Evolutionary conservation across 805 yeast species (phyloP).

Genomic region (Lipomyces mesembrius): DNA sequence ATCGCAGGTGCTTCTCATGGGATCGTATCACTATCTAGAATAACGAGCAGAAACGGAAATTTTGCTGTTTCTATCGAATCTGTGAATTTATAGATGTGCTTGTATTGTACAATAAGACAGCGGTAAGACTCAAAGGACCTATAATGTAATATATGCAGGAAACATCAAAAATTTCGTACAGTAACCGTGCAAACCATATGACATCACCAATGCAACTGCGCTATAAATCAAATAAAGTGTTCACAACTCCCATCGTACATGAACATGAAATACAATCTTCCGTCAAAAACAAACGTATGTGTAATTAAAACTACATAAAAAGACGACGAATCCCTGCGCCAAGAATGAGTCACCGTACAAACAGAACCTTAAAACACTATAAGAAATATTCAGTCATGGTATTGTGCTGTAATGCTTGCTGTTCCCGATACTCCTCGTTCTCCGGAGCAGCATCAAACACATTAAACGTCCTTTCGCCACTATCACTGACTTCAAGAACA

Average conservation of each 20-base stretch:
- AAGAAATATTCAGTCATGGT: slow-evolving; percentile 35
- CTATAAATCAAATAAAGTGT: neutral
- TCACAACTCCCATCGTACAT: neutral
- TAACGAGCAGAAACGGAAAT: slow-evolving; percentile 43
- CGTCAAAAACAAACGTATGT: neutral
- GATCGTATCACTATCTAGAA: slow-evolving; percentile 82
- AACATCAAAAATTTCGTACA: slow-evolving; percentile 16
- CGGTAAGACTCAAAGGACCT: neutral
- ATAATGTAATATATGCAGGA: slow-evolving; percentile 2
- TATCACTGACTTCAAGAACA: slow-evolving; percentile 82
- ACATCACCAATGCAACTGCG: slow-evolving; percentile 4
- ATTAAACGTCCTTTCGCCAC: slow-evolving; percentile 74
- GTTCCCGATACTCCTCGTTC: slow-evolving; percentile 58
- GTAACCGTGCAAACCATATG: slow-evolving; percentile 14
- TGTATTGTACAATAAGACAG: slow-evolving; percentile 1
- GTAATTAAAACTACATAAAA: neutral
- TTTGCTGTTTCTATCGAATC: neutral
- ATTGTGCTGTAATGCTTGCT: slow-evolving; percentile 28
- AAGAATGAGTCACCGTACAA: neutral
- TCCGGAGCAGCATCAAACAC: slow-evolving; percentile 98
- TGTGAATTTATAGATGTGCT: neutral
- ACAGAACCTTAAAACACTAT: slow-evolving; percentile 4
- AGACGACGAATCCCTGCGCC: neutral
- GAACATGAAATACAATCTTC: neutral
- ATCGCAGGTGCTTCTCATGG: slow-evolving; percentile 69